phyloP scores from a whole-genome alignment of 2,329 filamentous ascomycete species.

The Diaporthe citri region DNA sequence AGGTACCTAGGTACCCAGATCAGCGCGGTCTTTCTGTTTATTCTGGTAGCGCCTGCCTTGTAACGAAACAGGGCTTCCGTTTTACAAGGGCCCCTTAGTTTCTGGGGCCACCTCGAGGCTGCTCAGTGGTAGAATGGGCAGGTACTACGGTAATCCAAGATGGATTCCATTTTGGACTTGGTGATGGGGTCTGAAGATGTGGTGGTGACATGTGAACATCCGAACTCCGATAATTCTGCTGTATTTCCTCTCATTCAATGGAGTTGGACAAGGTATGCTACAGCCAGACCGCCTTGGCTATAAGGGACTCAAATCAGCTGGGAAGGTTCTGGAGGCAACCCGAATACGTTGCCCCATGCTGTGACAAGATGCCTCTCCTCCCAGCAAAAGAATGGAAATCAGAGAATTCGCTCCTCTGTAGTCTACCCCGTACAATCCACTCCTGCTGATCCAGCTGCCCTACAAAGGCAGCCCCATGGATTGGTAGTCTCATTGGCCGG shows the following conservation, averaged over 20 bases:
- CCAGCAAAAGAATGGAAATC: not conserved
- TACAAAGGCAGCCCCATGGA: slow-evolving; percentile 20
- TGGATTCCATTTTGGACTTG: not conserved
- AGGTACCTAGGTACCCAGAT: not conserved
- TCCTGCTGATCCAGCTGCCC: slow-evolving; percentile 7
- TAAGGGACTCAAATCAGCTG: not conserved
- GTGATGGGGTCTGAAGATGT: not conserved
- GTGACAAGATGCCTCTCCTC: not conserved
- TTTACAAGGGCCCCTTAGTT: slow-evolving; percentile 21
- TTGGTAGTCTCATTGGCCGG: slow-evolving; percentile 31
- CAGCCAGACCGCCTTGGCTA: not conserved
- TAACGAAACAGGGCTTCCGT: slow-evolving; percentile 28
- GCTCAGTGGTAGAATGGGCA: not conserved
- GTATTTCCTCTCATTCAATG: not conserved
- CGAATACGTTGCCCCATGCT: not conserved
- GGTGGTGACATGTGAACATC: not conserved
- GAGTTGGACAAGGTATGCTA: not conserved
- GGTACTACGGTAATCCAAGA: not conserved
- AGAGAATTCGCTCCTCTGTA: not conserved
- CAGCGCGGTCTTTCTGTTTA: slow-evolving; percentile 9
- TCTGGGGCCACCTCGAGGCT: not conserved
- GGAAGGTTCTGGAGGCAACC: not conserved
- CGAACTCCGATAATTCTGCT: not conserved
- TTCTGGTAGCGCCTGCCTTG: slow-evolving; percentile 10
- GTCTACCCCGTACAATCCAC: not conserved